A percentile compares a stretch with the other conserved stretches of the same genome.
phyloP scores from a whole-genome alignment of 108 stramenopile species.

The Cyclotella choctawhatcheeana region DNA sequence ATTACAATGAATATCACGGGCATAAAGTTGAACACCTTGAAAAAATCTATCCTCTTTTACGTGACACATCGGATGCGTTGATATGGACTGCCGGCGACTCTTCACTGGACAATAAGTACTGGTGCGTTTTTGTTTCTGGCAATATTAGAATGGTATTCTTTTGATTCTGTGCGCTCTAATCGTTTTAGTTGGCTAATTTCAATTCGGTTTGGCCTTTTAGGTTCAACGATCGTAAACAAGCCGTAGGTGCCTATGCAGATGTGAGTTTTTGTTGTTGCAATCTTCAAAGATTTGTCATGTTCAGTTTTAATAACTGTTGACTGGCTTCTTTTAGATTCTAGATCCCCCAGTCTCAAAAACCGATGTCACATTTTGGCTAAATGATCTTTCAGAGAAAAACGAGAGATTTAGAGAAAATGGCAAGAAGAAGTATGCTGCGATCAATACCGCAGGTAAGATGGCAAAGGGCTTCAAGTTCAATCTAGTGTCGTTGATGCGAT shows the following conservation, averaged over 20 bases:
- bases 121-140: too few relatives aligned
- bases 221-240: conserved; percentile 50
- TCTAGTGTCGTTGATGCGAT: too few relatives aligned
- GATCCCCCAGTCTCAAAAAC: conserved; percentile 63
- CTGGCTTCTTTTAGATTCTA: conserved; percentile 32
- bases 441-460: conserved; percentile 66
- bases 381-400: conserved; percentile 36
- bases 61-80: conserved; percentile 55
- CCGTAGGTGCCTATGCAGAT: conserved; percentile 62
- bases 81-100: conserved; percentile 82
- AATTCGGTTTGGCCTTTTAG: conserved; percentile 27
- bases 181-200: not conserved
- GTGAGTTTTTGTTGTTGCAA: too few relatives aligned
- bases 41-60: conserved; percentile 57
- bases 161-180: not conserved
- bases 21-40: conserved; percentile 70
- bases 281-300: too few relatives aligned
- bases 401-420: not conserved
- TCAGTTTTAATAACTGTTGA: too few relatives aligned
- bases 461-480: too few relatives aligned
- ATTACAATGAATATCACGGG: conserved; percentile 78
- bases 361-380: conserved; percentile 89
- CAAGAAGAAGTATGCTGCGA: conserved; percentile 50
- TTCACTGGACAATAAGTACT: conserved; percentile 84
- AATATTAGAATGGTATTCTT: not conserved